Evolutionary conservation across 2,329 filamentous ascomycete genomes (phyloP), one percentile per base, ranked within the genome.

Genomic region (Colletotrichum karsti): DNA sequence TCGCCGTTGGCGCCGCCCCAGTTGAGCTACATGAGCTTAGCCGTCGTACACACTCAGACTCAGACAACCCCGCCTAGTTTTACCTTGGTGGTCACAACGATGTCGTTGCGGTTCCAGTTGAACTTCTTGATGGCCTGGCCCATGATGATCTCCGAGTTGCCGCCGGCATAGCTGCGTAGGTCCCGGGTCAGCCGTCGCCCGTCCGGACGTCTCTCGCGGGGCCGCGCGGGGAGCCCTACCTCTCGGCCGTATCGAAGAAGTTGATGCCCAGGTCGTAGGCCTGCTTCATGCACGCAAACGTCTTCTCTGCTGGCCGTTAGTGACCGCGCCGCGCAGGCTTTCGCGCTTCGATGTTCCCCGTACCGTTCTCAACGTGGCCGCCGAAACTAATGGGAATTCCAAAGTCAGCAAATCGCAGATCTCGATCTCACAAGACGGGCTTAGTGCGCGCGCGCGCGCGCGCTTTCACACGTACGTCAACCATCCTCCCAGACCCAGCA

Each of bases 61-160:
- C 3, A 18, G 15, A 41, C 6, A 46, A 24, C 15, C 24, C 18
- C 39, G 24, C 28, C 22, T 28, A 2, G 18, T 24, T 71, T 74
- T 72, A 85, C 83, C 66, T 78, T 90, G 85, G 59, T 90, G 50
- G 81, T 85, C 64, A 90, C 84, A 39, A 91, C 87, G 46, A 89
- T 80, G 71, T 90, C 88, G 74, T 87, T 88, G 50, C 88, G 81
- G 73, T 87, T 88, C 87, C 88, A 91, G 51, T 82, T 84, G 64
- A 84, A 88, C 68, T 88, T 84, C 77, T 85, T 86, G 73, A 91
- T 86, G n/a, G 87, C 87, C 71, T 85, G 79, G 30, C 88, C 88
- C 84, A 90, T 91, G 69, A 88, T 88, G 64, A 89, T 80, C 77
- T 92, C 90, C 35, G 87, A 89, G 74, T 90, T 82, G 56, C 90